A percentile compares a stretch with the other conserved stretches of the same genome.
phyloP scores from a whole-genome alignment of 345 rosid genomes.

The Heritiera littoralis region DNA sequence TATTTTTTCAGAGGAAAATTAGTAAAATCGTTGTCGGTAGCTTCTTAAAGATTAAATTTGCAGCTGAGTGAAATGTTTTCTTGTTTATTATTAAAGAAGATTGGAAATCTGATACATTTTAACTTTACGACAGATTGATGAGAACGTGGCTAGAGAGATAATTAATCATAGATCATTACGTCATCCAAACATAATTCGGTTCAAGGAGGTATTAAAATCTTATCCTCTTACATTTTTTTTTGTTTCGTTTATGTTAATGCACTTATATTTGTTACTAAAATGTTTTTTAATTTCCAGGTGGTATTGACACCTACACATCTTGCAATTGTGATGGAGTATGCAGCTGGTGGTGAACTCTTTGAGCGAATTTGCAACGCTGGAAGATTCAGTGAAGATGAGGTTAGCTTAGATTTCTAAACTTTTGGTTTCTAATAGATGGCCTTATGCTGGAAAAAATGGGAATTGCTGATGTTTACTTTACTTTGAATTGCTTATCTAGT shows the following conservation, averaged over 20 bases:
- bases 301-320: slow-evolving; percentile 47
- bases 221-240: background rate
- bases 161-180: slow-evolving; percentile 82
- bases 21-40: background rate
- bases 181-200: slow-evolving; percentile 89
- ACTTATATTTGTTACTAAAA: background rate
- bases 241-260: background rate
- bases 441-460: background rate
- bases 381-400: slow-evolving; percentile 91
- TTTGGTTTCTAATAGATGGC: background rate
- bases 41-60: background rate
- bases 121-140: slow-evolving; percentile 61
- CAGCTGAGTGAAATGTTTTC: background rate
- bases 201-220: slow-evolving; percentile 58
- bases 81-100: background rate
- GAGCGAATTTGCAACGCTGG: slow-evolving; percentile 86
- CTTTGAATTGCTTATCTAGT: background rate
- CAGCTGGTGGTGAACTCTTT: slow-evolving; percentile 86
- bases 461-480: background rate
- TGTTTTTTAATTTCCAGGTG: slow-evolving; percentile 24
- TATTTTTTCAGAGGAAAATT: background rate
- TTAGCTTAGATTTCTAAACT: slow-evolving; percentile 7
- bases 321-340: slow-evolving; percentile 91
- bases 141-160: slow-evolving; percentile 85
- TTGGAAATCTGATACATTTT: background rate